Evolutionary conservation across 1,139 yeast genomes (phyloP), one percentile per base, ranked within the genome.

Genomic region (Diutina ranongensis): DNA sequence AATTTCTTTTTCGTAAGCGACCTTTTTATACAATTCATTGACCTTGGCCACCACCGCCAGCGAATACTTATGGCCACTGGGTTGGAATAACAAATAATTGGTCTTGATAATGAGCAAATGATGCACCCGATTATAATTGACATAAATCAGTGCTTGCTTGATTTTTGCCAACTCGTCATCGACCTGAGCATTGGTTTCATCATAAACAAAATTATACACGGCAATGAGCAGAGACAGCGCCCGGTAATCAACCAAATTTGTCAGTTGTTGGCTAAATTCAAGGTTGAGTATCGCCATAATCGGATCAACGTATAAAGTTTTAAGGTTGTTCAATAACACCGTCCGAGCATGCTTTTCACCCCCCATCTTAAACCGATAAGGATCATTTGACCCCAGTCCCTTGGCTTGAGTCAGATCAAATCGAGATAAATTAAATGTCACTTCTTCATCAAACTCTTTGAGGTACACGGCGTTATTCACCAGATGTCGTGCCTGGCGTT

Each of bases 281-380:
- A 38, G n/a, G 20, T 38, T 38, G 15, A 38, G 42, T 8, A 38
- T 25, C 21, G 42, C 42, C 42, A 38, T 25, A 18, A 38, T 25
- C n/a, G 42, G 42, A 15, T 38, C 42, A 15, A 38, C 42, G 21
- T 38, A 38, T 15, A 38, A 27, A 4, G 42, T 38, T 16, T 38
- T 38, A 8, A 38, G 32, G 42, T 38, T 38, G 16, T 38, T 38
- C n/a, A 38, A 18, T 18, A 38, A 25, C 22, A 38, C 42, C 13
- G 42, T 38, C 9, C 42, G 31, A n/a, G 42, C 42, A 16, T 38
- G 42, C 32, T 38, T 38, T n/a, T 38, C 42, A 13, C 42, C 42
- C 3, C 42, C 42, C 42, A 38, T 38, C 42, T 38, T 38, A n/a
- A 38, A 25, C n/a, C 33, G 31, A 32, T 38, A 38, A 2, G 42